These are phyloP conservation scores for Trematosphaeria pertusa DNA, from an alignment of 2,329 filamentous ascomycete species.

Conservation along the genomic window DNA sequence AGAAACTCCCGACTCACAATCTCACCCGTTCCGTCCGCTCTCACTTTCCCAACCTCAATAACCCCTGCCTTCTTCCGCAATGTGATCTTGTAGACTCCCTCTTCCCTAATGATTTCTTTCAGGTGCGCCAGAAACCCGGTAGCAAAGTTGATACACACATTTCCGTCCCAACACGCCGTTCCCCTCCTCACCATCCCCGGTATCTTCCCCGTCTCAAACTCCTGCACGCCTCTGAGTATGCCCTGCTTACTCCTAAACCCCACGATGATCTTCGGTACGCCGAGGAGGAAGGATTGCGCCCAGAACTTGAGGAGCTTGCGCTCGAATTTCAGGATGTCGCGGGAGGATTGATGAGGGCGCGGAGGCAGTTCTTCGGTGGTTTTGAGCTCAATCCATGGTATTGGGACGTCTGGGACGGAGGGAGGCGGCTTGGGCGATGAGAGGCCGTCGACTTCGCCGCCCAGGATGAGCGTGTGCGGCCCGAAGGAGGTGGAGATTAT, in stretches of 20 bases:
- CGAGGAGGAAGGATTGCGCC: conserved; percentile 94
- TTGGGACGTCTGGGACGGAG: conserved; percentile 48
- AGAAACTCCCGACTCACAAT: conserved; percentile 81
- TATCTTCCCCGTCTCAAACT: conserved; percentile 80
- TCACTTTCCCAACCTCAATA: conserved; percentile 77
- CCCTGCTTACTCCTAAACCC: conserved; percentile 82
- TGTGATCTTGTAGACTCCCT: conserved; percentile 83
- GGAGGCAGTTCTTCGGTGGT: conserved; percentile 74
- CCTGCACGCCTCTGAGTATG: conserved; percentile 73
- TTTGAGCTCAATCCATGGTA: conserved; percentile 95
- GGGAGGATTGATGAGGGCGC: conserved; percentile 57
- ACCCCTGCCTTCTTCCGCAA: conserved; percentile 66
- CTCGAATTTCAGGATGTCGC: conserved; percentile 79
- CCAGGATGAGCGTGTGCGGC: conserved; percentile 75
- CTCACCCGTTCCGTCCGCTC: conserved; percentile 75
- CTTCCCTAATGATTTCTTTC: conserved; percentile 64
- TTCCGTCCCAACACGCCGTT: conserved; percentile 82
- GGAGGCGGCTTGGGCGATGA: conserved; percentile 29
- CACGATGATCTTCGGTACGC: conserved; percentile 89
- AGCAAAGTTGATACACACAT: conserved; percentile 92
- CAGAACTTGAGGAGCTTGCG: conserved; percentile 94
- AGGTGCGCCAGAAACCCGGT: conserved; percentile 79
- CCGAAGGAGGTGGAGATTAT: conserved; percentile 90
- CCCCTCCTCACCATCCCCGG: conserved; percentile 76
- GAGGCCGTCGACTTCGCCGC: conserved; percentile 90